Conservation (phyloP, 371 early-diverging fungal species). For the Circinella minor region DNA sequence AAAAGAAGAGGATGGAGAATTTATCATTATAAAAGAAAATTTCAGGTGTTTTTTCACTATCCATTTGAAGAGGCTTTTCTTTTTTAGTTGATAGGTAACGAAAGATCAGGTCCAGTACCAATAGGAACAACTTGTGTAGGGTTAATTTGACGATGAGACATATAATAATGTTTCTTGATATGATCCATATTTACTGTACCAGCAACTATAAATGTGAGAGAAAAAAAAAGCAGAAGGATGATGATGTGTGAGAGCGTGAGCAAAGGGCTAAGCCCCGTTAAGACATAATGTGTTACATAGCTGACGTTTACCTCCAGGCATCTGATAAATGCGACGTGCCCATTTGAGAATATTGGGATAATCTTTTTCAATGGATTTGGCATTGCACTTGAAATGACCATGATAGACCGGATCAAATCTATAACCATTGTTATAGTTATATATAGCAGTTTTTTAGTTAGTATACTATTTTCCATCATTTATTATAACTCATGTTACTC, state of each 20-base stretch:
- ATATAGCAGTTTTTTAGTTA: background rate
- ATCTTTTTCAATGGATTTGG: conserved; percentile 79
- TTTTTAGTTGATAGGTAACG: conserved; percentile 26
- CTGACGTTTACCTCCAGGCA: conserved; percentile 60
- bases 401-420: conserved; percentile 88
- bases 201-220: conserved; percentile 36
- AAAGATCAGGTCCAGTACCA: conserved; percentile 80
- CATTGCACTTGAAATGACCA: conserved; percentile 93
- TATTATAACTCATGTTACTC: background rate
- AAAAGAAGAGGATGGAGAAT: background rate
- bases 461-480: background rate
- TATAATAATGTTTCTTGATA: conserved; percentile 94
- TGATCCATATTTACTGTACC: conserved; percentile 92
- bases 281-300: background rate
- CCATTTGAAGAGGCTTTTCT: background rate
- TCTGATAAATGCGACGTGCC: conserved; percentile 83
- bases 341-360: conserved; percentile 90
- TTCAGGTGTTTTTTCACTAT: too few species aligned
- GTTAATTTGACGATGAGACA: conserved; percentile 90
- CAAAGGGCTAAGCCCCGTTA: background rate
- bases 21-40: background rate
- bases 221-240: background rate
- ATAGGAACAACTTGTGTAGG: conserved; percentile 89
- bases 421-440: background rate
- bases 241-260: background rate